phyloP scores from a whole-genome alignment of 495 filamentous ascomycete genomes.

The Cenococcum geophilum region DNA sequence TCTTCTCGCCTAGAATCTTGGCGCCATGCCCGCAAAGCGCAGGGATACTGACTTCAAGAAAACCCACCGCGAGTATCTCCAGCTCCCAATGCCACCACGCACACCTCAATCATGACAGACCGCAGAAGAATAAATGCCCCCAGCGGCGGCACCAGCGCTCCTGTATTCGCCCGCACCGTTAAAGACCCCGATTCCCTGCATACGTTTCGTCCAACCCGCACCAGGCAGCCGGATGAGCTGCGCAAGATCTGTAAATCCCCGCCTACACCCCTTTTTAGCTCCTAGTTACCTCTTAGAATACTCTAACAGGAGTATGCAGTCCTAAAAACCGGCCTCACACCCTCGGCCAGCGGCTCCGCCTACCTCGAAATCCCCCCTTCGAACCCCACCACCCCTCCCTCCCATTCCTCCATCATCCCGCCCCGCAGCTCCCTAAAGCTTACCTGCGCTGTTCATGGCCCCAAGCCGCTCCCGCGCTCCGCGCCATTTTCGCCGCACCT shows the following conservation, averaged over 20 bases:
- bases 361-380: slow-evolving; percentile 72
- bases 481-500: slow-evolving; percentile 86
- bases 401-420: slow-evolving; percentile 34
- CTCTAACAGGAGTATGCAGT: slow-evolving; percentile 46
- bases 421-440: slow-evolving; percentile 70
- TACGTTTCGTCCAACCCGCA: slow-evolving; percentile 48
- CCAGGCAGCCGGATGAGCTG: slow-evolving; percentile 50
- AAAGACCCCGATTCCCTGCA: slow-evolving; percentile 35
- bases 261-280: not conserved
- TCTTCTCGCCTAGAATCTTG: not conserved
- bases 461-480: slow-evolving; percentile 80
- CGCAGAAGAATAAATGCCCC: slow-evolving; percentile 89
- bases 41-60: not conserved
- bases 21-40: not conserved
- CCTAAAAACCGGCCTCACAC: slow-evolving; percentile 84
- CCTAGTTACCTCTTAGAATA: slow-evolving; percentile 4
- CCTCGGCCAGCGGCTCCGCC: slow-evolving; percentile 88
- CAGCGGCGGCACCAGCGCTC: slow-evolving; percentile 65
- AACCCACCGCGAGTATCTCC: not conserved
- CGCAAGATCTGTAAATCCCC: slow-evolving; percentile 72
- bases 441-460: slow-evolving; percentile 86
- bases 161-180: slow-evolving; percentile 53
- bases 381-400: slow-evolving; percentile 43
- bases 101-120: slow-evolving; percentile 57
- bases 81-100: not conserved